Base-by-base conservation (phyloP, 352 stramenopile species). In the Globisporangium mamillatum region DNA sequence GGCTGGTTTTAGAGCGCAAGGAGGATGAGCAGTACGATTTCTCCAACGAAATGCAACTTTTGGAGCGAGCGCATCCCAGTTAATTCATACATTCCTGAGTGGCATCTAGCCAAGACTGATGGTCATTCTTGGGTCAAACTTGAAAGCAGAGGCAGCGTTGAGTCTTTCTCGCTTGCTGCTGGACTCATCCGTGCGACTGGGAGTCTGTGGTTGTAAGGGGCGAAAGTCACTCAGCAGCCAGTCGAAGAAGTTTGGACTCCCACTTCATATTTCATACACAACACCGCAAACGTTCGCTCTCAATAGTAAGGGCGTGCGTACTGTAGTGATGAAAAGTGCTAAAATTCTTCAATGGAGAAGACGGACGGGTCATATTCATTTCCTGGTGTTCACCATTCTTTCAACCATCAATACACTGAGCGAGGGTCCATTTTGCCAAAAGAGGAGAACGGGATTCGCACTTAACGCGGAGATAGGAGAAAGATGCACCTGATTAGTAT, bases 11-110 rank as follows among this genome's bases (percentile, higher is more conserved):
- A 2, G 22, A 50, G 14, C 8, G 9, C 18, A 32, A 46, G 25
- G 41, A 34, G 20, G 60, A 65, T 65, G 60, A 9, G 24, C 60
- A 6, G 5, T 4, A 9, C 7, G 24, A 38, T 24, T 50, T 24
- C 29, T 20, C 46, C 57, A 18, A 63, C n/a, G 14, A 52, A 24
- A 64, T 32, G n/a, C 56, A 6, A 29, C 56, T 62, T 20, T 50
- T 41, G 20, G 9, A 12, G 32, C 10, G 54, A 22, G 32, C 32
- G 32, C 56, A 62, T 62, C 56, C 56, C n/a, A 27, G 60, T 65
- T 57, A 65, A 46, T 57, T 65, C 60, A 65, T 65, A 41, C 60
- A 65, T 65, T 65, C 60, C 57, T 65, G 59, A 56, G 24, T 64
- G 27, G 38, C 22, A 55, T 55, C 9, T 5, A 41, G 24, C 36